Percentiles rank a stretch among this genome's conserved stretches.
Evolutionary conservation across 2,329 filamentous ascomycete species (phyloP).

Genomic region (Trichoderma sp.): DNA sequence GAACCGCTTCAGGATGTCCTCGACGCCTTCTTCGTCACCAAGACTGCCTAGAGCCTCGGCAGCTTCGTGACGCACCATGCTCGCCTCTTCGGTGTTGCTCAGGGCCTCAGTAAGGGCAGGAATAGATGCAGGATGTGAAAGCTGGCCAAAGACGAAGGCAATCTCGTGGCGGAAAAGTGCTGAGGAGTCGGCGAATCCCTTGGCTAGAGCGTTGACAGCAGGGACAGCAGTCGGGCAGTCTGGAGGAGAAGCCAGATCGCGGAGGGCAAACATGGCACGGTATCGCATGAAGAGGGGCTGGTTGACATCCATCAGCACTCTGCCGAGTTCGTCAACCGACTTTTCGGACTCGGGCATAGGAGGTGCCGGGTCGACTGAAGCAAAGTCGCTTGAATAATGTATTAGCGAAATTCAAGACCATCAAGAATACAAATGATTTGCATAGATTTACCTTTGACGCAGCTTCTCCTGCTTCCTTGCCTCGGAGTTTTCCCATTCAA

Average conservation of each 20-base stretch:
- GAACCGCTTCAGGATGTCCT: slow-evolving; percentile 78
- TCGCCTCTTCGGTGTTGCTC: slow-evolving; percentile 75
- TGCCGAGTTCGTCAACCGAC: slow-evolving; percentile 72
- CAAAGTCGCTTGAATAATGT: slow-evolving; percentile 70
- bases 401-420: slow-evolving; percentile 29
- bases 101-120: slow-evolving; percentile 79
- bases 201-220: slow-evolving; percentile 82
- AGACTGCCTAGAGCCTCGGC: slow-evolving; percentile 93
- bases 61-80: slow-evolving; percentile 97
- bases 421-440: slow-evolving; percentile 16
- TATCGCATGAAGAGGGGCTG: slow-evolving; percentile 88
- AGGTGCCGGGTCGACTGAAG: slow-evolving; percentile 91
- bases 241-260: slow-evolving; percentile 90
- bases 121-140: slow-evolving; percentile 95
- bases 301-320: slow-evolving; percentile 73
- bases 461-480: slow-evolving; percentile 71
- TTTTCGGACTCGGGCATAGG: slow-evolving; percentile 71
- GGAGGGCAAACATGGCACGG: slow-evolving; percentile 95
- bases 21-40: slow-evolving; percentile 89
- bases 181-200: slow-evolving; percentile 80
- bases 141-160: slow-evolving; percentile 95
- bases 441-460: slow-evolving; percentile 66
- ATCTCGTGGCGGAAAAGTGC: slow-evolving; percentile 97
- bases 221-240: slow-evolving; percentile 84
- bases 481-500: slow-evolving; percentile 86